These are phyloP conservation scores for Hyaloraphidium curvatum DNA, from an alignment of 192 early-diverging fungal genomes.

Conservation along the genomic window DNA sequence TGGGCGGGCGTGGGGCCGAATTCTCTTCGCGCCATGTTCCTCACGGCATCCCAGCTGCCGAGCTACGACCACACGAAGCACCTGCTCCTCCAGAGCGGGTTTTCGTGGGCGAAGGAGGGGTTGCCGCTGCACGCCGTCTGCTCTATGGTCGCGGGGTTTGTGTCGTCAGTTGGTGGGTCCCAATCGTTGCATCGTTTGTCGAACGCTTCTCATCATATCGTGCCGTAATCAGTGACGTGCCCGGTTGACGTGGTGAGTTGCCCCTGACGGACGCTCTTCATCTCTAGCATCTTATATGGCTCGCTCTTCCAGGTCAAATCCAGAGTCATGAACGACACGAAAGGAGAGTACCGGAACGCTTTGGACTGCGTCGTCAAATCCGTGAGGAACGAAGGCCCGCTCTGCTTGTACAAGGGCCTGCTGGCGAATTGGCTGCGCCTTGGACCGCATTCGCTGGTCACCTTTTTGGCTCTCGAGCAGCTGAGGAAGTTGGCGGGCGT, in stretches of 20 bases:
- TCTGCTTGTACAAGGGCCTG: conserved; percentile 68
- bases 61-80: conserved; percentile 65
- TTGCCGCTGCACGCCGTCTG: conserved; percentile 43
- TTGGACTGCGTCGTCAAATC: conserved; percentile 22
- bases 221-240: neutral
- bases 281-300: conserved; percentile 29
- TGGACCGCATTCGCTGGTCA: conserved; percentile 67
- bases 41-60: conserved; percentile 15
- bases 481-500: conserved; percentile 5
- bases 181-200: neutral
- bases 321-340: neutral
- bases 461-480: conserved; percentile 65
- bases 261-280: conserved; percentile 53
- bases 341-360: conserved; percentile 21
- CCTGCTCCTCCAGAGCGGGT: conserved; percentile 31
- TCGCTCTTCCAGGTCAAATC: neutral
- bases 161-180: neutral
- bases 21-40: conserved; percentile 10
- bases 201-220: neutral
- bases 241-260: conserved; percentile 35
- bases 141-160: conserved; percentile 45
- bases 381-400: conserved; percentile 39
- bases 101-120: conserved; percentile 44
- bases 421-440: conserved; percentile 59
- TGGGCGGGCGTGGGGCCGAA: conserved; percentile 15